Percentiles rank a stretch among this genome's conserved stretches.
phyloP scores from a whole-genome alignment of 208 protist species.

The Entamoeba invadens region DNA sequence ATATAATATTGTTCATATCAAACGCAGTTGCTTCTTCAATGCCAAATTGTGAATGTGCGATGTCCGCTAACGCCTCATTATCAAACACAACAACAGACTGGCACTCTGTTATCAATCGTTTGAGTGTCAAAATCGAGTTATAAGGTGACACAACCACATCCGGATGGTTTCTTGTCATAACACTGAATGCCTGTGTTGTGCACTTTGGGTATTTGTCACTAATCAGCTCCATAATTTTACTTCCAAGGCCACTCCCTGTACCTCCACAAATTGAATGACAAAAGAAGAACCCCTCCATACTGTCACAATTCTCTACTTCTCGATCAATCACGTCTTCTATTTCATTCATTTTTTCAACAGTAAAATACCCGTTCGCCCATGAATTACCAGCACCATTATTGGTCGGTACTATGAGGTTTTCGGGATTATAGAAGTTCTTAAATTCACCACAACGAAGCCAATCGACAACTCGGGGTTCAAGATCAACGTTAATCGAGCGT shows the following conservation, averaged over 20 bases:
- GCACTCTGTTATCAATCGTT: slow-evolving; percentile 80
- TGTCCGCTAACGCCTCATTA: slow-evolving; percentile 88
- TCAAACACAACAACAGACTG: slow-evolving; percentile 93
- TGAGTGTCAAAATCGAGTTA: slow-evolving; percentile 94
- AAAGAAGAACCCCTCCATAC: slow-evolving; percentile 89
- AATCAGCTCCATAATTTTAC: slow-evolving; percentile 85
- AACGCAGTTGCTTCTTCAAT: slow-evolving; percentile 72
- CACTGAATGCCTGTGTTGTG: slow-evolving; percentile 89
- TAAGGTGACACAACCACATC: slow-evolving; percentile 99
- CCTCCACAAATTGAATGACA: slow-evolving; percentile 96
- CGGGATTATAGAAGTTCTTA: slow-evolving; percentile 87
- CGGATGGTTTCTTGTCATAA: slow-evolving; percentile 74
- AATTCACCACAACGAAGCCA: slow-evolving; percentile 66
- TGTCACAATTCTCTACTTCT: slow-evolving; percentile 93
- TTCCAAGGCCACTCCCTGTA: slow-evolving; percentile 95
- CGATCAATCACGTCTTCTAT: slow-evolving; percentile 96
- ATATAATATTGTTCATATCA: slow-evolving; percentile 85
- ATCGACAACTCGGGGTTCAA: slow-evolving; percentile 90
- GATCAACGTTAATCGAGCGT: slow-evolving; percentile 88
- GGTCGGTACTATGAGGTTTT: slow-evolving; percentile 86
- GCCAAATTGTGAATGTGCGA: slow-evolving; percentile 80
- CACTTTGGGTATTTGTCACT: slow-evolving; percentile 76
- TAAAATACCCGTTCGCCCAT: slow-evolving; percentile 68
- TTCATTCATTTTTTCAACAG: slow-evolving; percentile 63
- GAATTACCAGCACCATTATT: slow-evolving; percentile 92